Evolutionary conservation across 1,139 yeast species (phyloP).

Genomic region (Blastobotrys capitulatus): DNA sequence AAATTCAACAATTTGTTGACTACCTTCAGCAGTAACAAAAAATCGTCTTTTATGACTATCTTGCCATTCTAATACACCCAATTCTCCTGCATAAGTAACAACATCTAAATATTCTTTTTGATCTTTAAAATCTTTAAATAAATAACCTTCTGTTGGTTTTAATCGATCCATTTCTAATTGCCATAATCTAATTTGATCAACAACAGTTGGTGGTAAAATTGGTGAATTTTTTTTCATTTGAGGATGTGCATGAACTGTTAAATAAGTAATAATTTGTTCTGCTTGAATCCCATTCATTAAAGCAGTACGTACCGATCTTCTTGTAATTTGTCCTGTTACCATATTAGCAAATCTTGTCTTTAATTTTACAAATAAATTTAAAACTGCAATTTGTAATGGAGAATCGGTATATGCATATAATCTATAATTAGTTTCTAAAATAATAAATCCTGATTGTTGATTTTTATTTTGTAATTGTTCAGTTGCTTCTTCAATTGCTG

Average conservation of each 20-base stretch:
- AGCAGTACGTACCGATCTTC: slow-evolving; percentile 87
- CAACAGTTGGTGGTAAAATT: slow-evolving; percentile 87
- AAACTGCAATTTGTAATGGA: slow-evolving; percentile 89
- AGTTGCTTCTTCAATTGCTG: slow-evolving; percentile 29
- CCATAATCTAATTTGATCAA: slow-evolving; percentile 94
- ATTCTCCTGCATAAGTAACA: slow-evolving; percentile 75
- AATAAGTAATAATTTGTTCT: slow-evolving; percentile 83
- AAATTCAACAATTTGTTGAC: slow-evolving; percentile 77
- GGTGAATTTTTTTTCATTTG: slow-evolving; percentile 56
- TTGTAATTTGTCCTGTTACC: slow-evolving; percentile 89
- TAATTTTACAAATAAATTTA: slow-evolving; percentile 80
- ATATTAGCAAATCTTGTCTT: slow-evolving; percentile 82
- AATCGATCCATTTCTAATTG: slow-evolving; percentile 93
- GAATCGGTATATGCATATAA: slow-evolving; percentile 92
- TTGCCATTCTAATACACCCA: slow-evolving; percentile 86
- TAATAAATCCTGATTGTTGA: slow-evolving; percentile 54
- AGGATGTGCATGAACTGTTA: slow-evolving; percentile 91
- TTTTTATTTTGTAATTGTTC: not conserved
- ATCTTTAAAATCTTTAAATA: slow-evolving; percentile 78
- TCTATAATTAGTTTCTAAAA: slow-evolving; percentile 90
- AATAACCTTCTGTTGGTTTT: slow-evolving; percentile 78
- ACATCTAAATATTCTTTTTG: slow-evolving; percentile 72
- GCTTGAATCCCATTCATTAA: slow-evolving; percentile 87
- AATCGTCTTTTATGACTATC: slow-evolving; percentile 62
- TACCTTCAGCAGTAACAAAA: slow-evolving; percentile 87